phyloP scores from a whole-genome alignment of 2,329 filamentous ascomycete species.

The Ploettnerulaceae sp. region DNA sequence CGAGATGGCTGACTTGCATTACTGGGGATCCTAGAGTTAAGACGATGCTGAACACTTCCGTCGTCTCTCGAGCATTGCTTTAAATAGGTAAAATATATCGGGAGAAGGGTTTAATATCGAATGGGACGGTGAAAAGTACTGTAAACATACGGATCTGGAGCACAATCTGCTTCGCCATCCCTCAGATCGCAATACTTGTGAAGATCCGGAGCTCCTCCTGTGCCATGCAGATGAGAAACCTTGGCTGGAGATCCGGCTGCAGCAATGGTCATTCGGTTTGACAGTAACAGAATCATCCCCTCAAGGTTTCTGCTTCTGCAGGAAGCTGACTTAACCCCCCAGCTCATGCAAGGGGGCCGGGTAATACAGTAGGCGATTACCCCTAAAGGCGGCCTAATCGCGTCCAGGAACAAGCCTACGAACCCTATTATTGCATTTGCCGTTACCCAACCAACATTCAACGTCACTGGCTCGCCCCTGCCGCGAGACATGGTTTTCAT shows the following conservation, averaged over 20 bases:
- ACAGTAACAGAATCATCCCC: not conserved
- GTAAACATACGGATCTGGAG: not conserved
- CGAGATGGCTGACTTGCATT: not conserved
- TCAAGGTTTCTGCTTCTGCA: too few species aligned
- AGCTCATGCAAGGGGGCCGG: too few species aligned
- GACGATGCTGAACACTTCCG: not conserved
- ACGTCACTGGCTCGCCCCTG: not conserved
- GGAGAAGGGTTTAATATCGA: not conserved
- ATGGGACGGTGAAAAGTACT: not conserved
- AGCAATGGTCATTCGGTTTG: not conserved
- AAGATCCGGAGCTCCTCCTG: not conserved
- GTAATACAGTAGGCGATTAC: too few species aligned
- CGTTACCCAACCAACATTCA: not conserved
- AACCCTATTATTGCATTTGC: too few species aligned
- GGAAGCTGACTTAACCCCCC: too few species aligned
- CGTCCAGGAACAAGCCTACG: too few species aligned
- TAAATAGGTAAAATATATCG: not conserved
- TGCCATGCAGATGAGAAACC: not conserved
- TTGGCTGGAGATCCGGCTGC: not conserved
- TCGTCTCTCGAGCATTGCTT: not conserved
- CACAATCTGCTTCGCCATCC: not conserved
- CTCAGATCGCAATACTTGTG: not conserved
- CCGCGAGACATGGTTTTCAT: too few species aligned
- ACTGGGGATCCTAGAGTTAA: not conserved
- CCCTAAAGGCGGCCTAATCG: too few species aligned